Conservation (phyloP, 352 stramenopile species). For the Globisporangium cystogenes region DNA sequence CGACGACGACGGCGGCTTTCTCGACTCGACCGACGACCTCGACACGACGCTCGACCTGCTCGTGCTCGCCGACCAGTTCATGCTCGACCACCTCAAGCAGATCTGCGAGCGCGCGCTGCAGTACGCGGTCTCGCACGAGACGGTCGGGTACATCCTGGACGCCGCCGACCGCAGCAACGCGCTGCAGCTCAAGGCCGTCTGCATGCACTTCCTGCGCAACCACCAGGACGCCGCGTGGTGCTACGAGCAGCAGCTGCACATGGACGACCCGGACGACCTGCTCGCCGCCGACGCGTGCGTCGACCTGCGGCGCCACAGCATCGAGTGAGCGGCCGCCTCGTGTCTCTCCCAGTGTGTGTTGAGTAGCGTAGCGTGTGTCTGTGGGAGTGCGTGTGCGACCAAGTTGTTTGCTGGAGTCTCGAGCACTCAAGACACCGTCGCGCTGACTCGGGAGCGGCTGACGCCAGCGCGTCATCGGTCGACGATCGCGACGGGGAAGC, state of each 20-base stretch:
- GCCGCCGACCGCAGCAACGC: slow-evolving; percentile 90
- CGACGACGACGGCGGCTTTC: slow-evolving; percentile 6
- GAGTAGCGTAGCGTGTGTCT: not conserved
- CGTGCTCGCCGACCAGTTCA: slow-evolving; percentile 94
- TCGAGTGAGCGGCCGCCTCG: slow-evolving; percentile 6
- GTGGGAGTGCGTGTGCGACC: not conserved
- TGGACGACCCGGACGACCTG: too few species aligned
- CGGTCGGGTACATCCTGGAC: slow-evolving; percentile 83
- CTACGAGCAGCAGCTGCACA: slow-evolving; percentile 9
- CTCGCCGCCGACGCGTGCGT: not conserved
- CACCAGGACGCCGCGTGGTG: slow-evolving; percentile 31
- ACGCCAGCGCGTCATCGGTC: not conserved
- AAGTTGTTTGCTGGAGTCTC: too few species aligned
- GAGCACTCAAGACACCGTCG: too few species aligned
- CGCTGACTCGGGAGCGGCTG: too few species aligned
- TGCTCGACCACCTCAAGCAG: slow-evolving; percentile 96
- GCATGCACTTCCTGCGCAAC: slow-evolving; percentile 91
- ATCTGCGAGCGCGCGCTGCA: slow-evolving; percentile 89
- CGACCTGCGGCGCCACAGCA: slow-evolving; percentile 13
- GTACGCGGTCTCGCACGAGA: slow-evolving; percentile 74
- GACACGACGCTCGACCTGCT: slow-evolving; percentile 85
- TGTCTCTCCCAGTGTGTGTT: too few species aligned
- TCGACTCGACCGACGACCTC: slow-evolving; percentile 39
- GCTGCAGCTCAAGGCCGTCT: slow-evolving; percentile 87
- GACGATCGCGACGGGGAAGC: slow-evolving; percentile 3